Evolutionary conservation across 2,329 filamentous ascomycete species (phyloP), one percentile per base, ranked within the genome.

Genomic region (Xylariomycetidae sp.): DNA sequence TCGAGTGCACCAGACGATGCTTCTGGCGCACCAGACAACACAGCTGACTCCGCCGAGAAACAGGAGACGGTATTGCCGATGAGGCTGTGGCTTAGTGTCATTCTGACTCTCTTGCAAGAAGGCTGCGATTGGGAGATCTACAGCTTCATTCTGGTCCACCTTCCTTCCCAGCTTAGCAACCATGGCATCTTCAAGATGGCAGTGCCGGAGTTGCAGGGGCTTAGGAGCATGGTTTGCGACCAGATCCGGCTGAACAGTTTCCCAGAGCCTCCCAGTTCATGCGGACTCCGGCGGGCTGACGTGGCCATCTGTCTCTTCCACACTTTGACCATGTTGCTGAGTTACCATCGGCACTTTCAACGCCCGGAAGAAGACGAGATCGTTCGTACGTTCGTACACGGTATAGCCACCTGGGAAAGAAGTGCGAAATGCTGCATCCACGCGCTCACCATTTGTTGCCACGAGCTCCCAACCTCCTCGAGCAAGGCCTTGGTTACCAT

Each of bases 391-490:
- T 95, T 98, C 53, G 78, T 93, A 46, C 74, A 83, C 35, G 90
- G 90, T 2, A 85, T 96, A 38, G 78, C 82, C 9, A 79, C 79
- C 2, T 88, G 82, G 74, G 88, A 95, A 50, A 76, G 84, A 43
- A 93, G 87, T 34, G 87, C 88, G 14, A 92, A 89, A 52, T 85
- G 80, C 41, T 98, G 92, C 59, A 95, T 98, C 33, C 90, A 98
- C 57, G 90, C 90, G 0, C 67, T 98, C 14, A 89, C 88, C 0
- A 83, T 98, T 39, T 96, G 90, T 64, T 95, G 89, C 56, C 88
- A 95, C 51, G 92, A 98, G 58, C 74, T 95, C 17, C 89, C 92
- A 3, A 72, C 84, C 13, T 90, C 90, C 10, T 85, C 89, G 32
- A 86, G 83, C 53, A 94, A 90, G 54, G 82, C 80, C 14, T 70